phyloP scores from a whole-genome alignment of 2,329 filamentous ascomycete genomes.

The Furcasterigmium sp. region DNA sequence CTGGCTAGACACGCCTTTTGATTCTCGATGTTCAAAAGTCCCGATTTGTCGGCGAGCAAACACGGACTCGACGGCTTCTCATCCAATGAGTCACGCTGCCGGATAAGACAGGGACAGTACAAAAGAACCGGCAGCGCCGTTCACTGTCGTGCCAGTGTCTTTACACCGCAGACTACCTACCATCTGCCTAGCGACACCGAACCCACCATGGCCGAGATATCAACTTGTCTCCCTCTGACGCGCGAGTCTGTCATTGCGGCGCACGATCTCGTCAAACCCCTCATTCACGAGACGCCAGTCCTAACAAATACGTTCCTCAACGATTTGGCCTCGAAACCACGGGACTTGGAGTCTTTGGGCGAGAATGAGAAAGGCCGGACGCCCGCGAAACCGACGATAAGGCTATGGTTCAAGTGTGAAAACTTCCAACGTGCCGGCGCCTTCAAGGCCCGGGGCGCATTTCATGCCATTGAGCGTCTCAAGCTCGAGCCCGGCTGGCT shows the following conservation, averaged over 20 bases:
- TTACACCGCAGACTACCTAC: no score
- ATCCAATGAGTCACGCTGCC: no score
- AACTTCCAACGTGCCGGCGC: constrained; percentile 87
- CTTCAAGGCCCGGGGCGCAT: constrained; percentile 88
- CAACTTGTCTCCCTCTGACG: constrained; percentile 53
- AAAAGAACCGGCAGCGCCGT: no score
- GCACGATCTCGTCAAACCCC: constrained; percentile 58
- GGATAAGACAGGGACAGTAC: no score
- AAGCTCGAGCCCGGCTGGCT: constrained; percentile 57
- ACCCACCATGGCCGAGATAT: constrained; percentile 39
- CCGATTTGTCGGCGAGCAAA: no score
- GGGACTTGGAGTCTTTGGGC: constrained; percentile 45
- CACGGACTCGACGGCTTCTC: no score
- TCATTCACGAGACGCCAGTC: constrained; percentile 72
- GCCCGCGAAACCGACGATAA: constrained; percentile 60
- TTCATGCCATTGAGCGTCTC: constrained; percentile 73
- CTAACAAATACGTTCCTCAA: constrained; percentile 59
- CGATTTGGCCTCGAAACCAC: constrained; percentile 65
- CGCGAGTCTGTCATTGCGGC: constrained; percentile 61
- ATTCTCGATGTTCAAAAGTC: no score
- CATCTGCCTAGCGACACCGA: no score
- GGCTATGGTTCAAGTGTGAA: constrained; percentile 93
- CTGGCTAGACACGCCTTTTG: no score
- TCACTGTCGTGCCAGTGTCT: no score
- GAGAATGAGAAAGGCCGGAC: constrained; percentile 51